Base-by-base conservation (phyloP, 768 basidiomycete species). In the Amanita subjunquillea region DNA sequence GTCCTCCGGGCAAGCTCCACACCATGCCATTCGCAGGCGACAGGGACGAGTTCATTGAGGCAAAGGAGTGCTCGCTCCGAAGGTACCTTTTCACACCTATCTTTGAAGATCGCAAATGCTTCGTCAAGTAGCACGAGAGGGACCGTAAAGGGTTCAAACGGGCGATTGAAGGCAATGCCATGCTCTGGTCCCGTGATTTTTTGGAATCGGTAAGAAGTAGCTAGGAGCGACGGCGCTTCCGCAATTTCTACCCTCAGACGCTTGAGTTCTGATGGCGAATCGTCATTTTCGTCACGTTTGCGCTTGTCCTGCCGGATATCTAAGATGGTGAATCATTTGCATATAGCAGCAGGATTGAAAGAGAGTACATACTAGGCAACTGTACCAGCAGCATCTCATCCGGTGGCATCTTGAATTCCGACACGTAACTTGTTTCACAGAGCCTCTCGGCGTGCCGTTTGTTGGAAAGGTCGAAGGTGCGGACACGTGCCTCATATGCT, bases 1-100 rank as follows among this genome's bases (percentile, higher is more conserved):
- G 23, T 45, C 44, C 44, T 45, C 44, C 44, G 44, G 20, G 10
- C 12, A 22, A 45, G 13, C 44, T 45, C 20, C 23, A 27, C 6
- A 25, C 44, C 44, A 17, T 17, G 17, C 17, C 17, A 17, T 17
- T 17, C 17, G 17, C 17, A 17, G 17, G 17, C 17, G 17, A 17
- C 17, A 17, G 17, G 17, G 17, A 27, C 44, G 20, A 45, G 23
- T 30, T 45, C 10, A 45, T 9, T 15, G 44, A 45, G 44, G 9
- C 20, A 45, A 45, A 45, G 1, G 44, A 45, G 44, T 45, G 44
- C 44, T 45, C 44, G 44, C 44, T 45, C 44, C 23, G 44, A 45
- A 45, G 44, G 44, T 45, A 22, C 25, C 44, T 30, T 17, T 17
- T 17, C 17, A 17, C 17, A 17, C 17, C 17, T 17, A 23, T 30